A percentile compares a stretch with the other conserved stretches of the same genome.
phyloP scores from a whole-genome alignment of 1,139 yeast species.

The Candida neerlandica region DNA sequence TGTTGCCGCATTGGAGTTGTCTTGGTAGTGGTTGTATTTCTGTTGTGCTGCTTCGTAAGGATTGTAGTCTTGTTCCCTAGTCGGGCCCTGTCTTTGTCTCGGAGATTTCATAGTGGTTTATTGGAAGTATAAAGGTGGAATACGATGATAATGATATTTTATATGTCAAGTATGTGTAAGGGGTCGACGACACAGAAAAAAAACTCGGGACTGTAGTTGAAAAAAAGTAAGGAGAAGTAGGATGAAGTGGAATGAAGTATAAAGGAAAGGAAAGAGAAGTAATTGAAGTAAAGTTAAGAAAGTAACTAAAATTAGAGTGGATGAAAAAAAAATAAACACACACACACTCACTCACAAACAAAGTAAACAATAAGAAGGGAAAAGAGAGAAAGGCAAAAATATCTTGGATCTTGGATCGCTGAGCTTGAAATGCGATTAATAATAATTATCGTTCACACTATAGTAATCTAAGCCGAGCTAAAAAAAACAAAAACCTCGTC shows the following conservation, averaged over 20 bases:
- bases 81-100: conserved; percentile 5
- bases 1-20: conserved; percentile 23
- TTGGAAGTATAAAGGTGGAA: not conserved
- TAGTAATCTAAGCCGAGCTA: no score
- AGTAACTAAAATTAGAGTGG: not conserved
- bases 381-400: not conserved
- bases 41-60: conserved; percentile 34
- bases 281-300: not conserved
- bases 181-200: not conserved
- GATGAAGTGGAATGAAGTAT: not conserved
- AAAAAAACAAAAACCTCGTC: no score
- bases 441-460: no score
- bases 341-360: no score
- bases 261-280: not conserved
- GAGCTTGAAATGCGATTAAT: no score
- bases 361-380: not conserved
- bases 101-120: conserved; percentile 9
- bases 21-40: conserved; percentile 18
- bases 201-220: not conserved
- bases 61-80: conserved; percentile 16
- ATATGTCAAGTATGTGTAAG: not conserved
- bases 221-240: not conserved
- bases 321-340: not conserved
- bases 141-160: no score
- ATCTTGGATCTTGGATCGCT: no score